These are phyloP conservation scores for Xylariales sp. DNA, from an alignment of 2,329 filamentous ascomycete species.

Conservation along the genomic window DNA sequence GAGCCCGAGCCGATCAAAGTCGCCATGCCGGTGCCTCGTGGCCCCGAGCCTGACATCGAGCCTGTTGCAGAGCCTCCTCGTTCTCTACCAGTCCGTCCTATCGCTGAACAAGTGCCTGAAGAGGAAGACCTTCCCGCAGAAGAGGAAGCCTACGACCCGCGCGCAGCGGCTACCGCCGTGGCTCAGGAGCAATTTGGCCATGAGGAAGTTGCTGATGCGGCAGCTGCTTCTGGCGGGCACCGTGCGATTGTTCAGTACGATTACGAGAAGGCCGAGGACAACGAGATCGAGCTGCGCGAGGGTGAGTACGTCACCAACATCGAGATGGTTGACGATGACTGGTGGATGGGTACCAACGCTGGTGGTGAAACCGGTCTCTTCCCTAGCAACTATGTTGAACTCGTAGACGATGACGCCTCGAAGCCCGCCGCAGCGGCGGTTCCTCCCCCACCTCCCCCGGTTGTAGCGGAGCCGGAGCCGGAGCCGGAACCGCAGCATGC, in stretches of 20 bases:
- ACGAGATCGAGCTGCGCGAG: constrained; percentile 87
- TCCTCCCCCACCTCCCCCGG: constrained; percentile 28
- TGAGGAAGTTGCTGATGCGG: constrained; percentile 28
- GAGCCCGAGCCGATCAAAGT: constrained; percentile 66
- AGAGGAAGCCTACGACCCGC: constrained; percentile 55
- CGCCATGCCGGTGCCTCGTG: constrained; percentile 77
- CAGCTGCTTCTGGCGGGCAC: constrained; percentile 50
- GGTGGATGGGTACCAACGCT: constrained; percentile 95
- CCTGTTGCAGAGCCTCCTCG: constrained; percentile 47
- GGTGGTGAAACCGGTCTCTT: constrained; percentile 85
- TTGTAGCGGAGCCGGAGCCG: constrained; percentile 29
- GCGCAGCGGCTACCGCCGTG: constrained; percentile 54
- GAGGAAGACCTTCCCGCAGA: constrained; percentile 64
- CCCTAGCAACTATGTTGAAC: constrained; percentile 94
- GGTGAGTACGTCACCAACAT: constrained; percentile 87
- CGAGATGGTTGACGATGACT: constrained; percentile 96
- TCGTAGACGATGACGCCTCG: constrained; percentile 58
- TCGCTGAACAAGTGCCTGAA: constrained; percentile 57
- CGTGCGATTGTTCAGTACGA: constrained; percentile 85
- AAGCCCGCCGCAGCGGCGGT: constrained; percentile 20
- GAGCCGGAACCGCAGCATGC: constrained; percentile 33
- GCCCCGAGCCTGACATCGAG: constrained; percentile 48
- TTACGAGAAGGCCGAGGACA: constrained; percentile 96
- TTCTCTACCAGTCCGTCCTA: constrained; percentile 59
- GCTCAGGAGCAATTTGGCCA: constrained; percentile 41